Evolutionary conservation across 768 basidiomycete species (phyloP), one percentile per base, ranked within the genome.

Genomic region (Macrocybe gigantea): DNA sequence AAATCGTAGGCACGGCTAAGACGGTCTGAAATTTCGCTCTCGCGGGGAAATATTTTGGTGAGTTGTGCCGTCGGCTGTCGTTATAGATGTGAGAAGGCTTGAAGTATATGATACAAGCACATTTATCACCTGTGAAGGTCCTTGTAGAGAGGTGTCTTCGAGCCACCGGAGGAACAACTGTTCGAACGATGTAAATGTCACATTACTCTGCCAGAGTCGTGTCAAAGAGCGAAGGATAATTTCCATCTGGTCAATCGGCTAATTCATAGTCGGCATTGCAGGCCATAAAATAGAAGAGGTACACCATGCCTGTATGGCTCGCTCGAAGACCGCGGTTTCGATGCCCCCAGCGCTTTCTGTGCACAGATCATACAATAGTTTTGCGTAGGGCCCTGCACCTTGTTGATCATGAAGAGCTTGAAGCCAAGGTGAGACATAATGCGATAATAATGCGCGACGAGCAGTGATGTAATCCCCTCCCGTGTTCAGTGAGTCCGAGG

Each of bases 381-480:
- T 57, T 7, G 73, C 69, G 58, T 87, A 92, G 6, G 70, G 59
- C 1, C 60, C 62, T 13, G 75, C 54, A 56, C 85, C 80, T 45
- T 78, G 77, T 22, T 22, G 22, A 22, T 22, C 22, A 22, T 22
- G 22, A 22, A 22, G 22, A 22, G 22, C 22, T 22, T 22, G 22
- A 38, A 92, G 66, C 90, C 90, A 93, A 14, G 75, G 77, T 12
- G 70, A 59, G 10, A 74, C 83, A 58, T 86, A 88, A 53, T 68
- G 73, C 13, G 62, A 56, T 44, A 81, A 62, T 14, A 92, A 63
- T 2, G 68, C 63, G 35, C 77, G 71, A 35, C 88, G 70, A 22
- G 76, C 70, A 11, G 78, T 74, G 39, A 88, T 68, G 60, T 89
- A 92, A 52, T 86, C 82, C 13, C 84, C 79, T 0, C 88, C 85